Conservation (phyloP, 495 filamentous ascomycete genomes). For the Venustampulla echinocandica region DNA sequence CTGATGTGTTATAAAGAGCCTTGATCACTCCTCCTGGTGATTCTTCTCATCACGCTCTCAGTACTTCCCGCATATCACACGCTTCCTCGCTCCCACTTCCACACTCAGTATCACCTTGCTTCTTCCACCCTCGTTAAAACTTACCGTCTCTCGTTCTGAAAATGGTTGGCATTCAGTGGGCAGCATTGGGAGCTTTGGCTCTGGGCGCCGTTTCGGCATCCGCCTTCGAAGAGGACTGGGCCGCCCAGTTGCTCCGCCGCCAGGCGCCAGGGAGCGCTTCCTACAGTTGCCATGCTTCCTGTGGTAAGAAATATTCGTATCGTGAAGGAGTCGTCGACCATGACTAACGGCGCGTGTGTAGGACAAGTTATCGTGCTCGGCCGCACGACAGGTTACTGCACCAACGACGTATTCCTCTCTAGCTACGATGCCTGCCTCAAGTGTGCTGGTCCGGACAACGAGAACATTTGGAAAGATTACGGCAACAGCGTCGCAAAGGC, state of each 20-base stretch:
- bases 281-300: constrained; percentile 42
- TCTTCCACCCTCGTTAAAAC: too few species aligned
- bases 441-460: constrained; percentile 35
- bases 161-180: too few species aligned
- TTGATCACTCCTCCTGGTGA: too few species aligned
- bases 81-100: too few species aligned
- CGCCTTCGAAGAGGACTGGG: constrained; percentile 9
- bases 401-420: constrained; percentile 31
- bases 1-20: too few species aligned
- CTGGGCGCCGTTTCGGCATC: too few species aligned
- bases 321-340: neutral
- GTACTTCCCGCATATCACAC: too few species aligned
- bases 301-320: constrained; percentile 26
- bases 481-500: constrained; percentile 28
- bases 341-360: constrained; percentile 9
- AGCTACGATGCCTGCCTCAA: constrained; percentile 35
- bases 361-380: constrained; percentile 32
- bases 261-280: constrained; percentile 34
- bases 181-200: too few species aligned
- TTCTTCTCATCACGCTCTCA: too few species aligned
- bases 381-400: constrained; percentile 28
- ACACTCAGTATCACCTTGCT: too few species aligned
- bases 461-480: constrained; percentile 40
- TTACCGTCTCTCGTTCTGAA: too few species aligned
- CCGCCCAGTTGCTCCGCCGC: constrained; percentile 25